Evolutionary conservation across 768 basidiomycete genomes (phyloP), one percentile per base, ranked within the genome.

Genomic region (Trametes maxima): DNA sequence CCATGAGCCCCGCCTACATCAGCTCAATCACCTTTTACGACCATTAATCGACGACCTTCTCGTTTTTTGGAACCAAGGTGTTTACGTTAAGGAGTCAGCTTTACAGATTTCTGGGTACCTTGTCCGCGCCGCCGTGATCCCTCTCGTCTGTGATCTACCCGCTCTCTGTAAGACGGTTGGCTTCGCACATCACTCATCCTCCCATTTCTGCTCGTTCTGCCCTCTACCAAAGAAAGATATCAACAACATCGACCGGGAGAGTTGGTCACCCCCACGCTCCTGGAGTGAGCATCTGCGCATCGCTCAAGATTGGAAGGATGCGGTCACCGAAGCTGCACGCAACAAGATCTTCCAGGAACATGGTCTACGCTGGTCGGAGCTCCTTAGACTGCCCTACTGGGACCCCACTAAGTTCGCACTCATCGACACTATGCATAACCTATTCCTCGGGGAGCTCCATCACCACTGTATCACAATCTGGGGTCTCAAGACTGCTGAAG

Each of bases 121-220:
- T 8, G 39, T 45, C 39, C 47, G 60, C 14, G 44, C 66, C 19
- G 59, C 60, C 25, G 46, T 64, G 14, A 49, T 43, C n/a, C 62
- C 68, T 14, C 59, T 75, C 4, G 60, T 75, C 14, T 69, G 60
- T 16, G 74, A 78, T 57, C 69, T 78, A 6, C 72, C 73, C 4
- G 74, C 73, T 22, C 65, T 68, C 10, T 53, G 69, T 11, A 75
- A 77, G 54, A 40, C 68, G 0, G 53, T 70, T 5, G 73, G 70
- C 5, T n/a, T 71, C 21, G 73, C 73, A 3, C 60, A 36, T 4
- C 33, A 60, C 17, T 14, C 42, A 1, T 68, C 69, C 5, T 50
- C 73, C 19, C 65, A 68, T 7, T 77, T 69, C 53, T 79, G 77
- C 54, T 64, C 68, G 3, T 59, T 73, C 1, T 78, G 77, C 4